Evolutionary conservation across 2,329 filamentous ascomycete genomes (phyloP).

Genomic region (Cordyceps pruinosa): DNA sequence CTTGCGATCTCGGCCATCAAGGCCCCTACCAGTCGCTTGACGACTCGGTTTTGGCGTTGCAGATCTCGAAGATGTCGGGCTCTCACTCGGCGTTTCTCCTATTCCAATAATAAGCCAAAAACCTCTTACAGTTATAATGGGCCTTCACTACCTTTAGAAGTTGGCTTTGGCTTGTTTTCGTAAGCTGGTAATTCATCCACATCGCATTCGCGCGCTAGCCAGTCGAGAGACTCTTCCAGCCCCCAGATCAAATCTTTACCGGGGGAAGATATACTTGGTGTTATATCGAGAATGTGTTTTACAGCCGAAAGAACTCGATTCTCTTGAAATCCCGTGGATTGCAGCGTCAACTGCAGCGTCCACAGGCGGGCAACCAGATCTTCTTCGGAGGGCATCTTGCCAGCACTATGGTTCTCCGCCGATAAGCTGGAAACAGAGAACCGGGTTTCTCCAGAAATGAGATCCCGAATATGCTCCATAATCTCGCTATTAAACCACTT

Average conservation of each 20-base stretch:
- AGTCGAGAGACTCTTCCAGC: conserved; percentile 80
- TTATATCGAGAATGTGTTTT: conserved; percentile 59
- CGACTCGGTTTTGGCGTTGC: conserved; percentile 38
- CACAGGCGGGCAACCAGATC: conserved; percentile 74
- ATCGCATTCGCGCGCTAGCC: conserved; percentile 73
- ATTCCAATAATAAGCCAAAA: neutral
- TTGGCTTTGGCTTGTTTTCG: conserved; percentile 36
- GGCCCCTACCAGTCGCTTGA: conserved; percentile 20
- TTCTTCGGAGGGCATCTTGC: conserved; percentile 62
- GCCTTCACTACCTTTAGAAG: conserved; percentile 29
- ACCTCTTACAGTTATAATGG: no score
- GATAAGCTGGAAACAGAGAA: conserved; percentile 46
- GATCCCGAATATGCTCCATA: conserved; percentile 66
- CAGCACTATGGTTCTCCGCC: conserved; percentile 36
- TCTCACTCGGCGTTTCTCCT: conserved; percentile 39
- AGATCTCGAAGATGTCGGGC: conserved; percentile 42
- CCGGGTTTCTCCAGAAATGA: conserved; percentile 60
- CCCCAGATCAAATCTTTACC: conserved; percentile 71
- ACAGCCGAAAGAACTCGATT: conserved; percentile 57
- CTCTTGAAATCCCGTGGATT: conserved; percentile 60
- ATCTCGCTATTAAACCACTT: conserved; percentile 79
- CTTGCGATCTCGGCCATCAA: conserved; percentile 21
- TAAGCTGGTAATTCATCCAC: conserved; percentile 66
- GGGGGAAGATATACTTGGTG: conserved; percentile 49
- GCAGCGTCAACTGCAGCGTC: conserved; percentile 71